Evolutionary conservation across 1,284 basidiomycete species (phyloP).

Genomic region (Apiotrichum mycotoxinovorans): DNA sequence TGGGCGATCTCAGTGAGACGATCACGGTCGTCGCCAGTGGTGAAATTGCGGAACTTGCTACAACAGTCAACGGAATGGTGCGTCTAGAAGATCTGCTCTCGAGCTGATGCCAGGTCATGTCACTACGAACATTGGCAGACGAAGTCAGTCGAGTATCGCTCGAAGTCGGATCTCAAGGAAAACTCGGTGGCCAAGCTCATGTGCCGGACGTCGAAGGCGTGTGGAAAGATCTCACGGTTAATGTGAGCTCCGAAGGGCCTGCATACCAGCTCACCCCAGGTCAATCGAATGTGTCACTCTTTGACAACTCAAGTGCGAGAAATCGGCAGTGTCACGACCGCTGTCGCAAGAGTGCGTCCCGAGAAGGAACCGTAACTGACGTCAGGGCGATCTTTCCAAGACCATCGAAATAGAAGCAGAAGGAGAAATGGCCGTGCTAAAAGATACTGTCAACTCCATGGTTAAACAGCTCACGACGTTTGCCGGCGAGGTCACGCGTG

Average conservation of each 20-base stretch:
- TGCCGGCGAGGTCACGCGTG: conserved; percentile 90
- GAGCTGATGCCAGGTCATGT: conserved; percentile 56
- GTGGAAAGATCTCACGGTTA: conserved; percentile 85
- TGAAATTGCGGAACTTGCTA: conserved; percentile 95
- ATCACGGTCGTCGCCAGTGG: conserved; percentile 96
- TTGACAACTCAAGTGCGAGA: conserved; percentile 91
- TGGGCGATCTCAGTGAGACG: conserved; percentile 90
- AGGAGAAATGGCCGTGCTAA: conserved; percentile 83
- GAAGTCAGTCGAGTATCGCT: conserved; percentile 95
- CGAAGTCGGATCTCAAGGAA: conserved; percentile 86
- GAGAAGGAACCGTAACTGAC: conserved; percentile 8
- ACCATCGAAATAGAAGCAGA: conserved; percentile 68
- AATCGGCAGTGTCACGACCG: conserved; percentile 87
- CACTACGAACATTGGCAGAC: conserved; percentile 81
- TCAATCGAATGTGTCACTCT: conserved; percentile 88
- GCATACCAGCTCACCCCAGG: conserved; percentile 51
- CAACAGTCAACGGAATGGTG: conserved; percentile 96
- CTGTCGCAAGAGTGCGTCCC: conserved; percentile 61
- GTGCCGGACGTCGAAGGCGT: conserved; percentile 94
- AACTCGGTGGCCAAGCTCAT: conserved; percentile 80
- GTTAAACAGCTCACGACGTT: conserved; percentile 86
- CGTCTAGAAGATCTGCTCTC: neutral
- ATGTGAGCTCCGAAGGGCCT: conserved; percentile 58
- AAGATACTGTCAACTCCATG: conserved; percentile 66
- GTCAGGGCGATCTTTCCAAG: conserved; percentile 53